Conservation (phyloP, 495 filamentous ascomycete genomes). For the Chaetomium tenue region DNA sequence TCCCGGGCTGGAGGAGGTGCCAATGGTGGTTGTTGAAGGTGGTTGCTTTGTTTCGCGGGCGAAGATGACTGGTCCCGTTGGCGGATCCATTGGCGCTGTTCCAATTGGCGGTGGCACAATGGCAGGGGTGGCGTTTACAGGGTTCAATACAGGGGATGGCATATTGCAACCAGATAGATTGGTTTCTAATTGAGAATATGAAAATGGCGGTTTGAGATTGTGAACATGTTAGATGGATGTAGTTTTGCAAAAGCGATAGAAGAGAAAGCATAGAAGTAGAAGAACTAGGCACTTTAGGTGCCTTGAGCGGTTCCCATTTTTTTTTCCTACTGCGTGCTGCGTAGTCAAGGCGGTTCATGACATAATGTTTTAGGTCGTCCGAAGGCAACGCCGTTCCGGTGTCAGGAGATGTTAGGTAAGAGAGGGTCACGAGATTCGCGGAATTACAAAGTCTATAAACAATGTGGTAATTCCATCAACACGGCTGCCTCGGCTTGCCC, state of each 20-base stretch:
- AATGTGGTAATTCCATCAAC: constrained; percentile 16
- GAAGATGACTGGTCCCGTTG: neutral
- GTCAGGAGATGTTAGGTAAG: constrained; percentile 5
- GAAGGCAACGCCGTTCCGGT: neutral
- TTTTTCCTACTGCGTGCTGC: no score
- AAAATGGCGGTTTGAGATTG: no score
- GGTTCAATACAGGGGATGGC: neutral
- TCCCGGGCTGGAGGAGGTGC: neutral
- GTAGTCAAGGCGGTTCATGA: no score
- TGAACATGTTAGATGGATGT: neutral
- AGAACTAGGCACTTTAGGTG: no score
- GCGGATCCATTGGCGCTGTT: neutral
- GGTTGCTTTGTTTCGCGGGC: neutral
- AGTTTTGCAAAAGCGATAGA: neutral
- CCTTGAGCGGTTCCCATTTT: no score
- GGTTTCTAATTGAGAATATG: neutral
- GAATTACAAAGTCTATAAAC: constrained; percentile 35
- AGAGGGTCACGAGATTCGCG: neutral
- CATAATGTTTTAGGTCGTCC: no score
- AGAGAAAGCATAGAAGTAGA: neutral
- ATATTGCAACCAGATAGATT: neutral
- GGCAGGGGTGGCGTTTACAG: neutral
- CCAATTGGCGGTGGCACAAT: neutral
- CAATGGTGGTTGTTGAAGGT: neutral
- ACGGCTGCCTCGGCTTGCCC: neutral